Evolutionary conservation across 2,329 filamentous ascomycete species (phyloP), one percentile per base, ranked within the genome.

Genomic region (Xylariales sp.): DNA sequence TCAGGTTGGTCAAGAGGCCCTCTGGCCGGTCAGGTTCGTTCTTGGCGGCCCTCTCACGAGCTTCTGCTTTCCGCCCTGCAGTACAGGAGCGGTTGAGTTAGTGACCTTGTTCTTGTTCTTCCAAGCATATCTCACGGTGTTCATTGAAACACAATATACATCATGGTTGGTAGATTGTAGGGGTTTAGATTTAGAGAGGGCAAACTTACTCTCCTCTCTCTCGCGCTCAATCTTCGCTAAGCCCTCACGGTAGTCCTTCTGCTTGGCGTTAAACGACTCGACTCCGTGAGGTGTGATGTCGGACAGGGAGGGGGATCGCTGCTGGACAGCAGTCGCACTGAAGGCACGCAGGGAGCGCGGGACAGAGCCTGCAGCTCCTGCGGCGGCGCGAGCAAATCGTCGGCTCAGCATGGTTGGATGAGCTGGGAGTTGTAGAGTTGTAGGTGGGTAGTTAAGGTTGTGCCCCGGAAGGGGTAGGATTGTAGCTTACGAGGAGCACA

Each of bases 161-260:
- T n/a, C n/a, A n/a, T n/a, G n/a, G n/a, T n/a, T n/a, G n/a, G n/a
- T n/a, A n/a, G n/a, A n/a, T n/a, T n/a, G n/a, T n/a, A n/a, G n/a
- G n/a, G n/a, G n/a, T n/a, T n/a, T n/a, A n/a, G n/a, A n/a, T n/a
- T n/a, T n/a, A n/a, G n/a, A n/a, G n/a, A n/a, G n/a, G n/a, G 11
- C 20, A 33, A 20, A 32, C 73, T 66, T 70, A 95, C 89, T 90
- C 75, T 89, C 85, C 82, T 87, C 83, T 72, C 84, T 79, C 67
- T 86, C 85, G 70, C 83, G 85, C 66, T 86, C 81, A 60, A 81
- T 81, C 65, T 83, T 77, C 53, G 81, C 76, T 54, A 95, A 70
- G 61, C 85, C 79, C 64, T 90, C 82, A 60, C 93, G 85, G 68
- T 96, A 97, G 56, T 82, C 75, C 64, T 83, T 84, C 69, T 95